Base-by-base conservation (phyloP, 768 basidiomycete species). In the Hypsizygus marmoreus region DNA sequence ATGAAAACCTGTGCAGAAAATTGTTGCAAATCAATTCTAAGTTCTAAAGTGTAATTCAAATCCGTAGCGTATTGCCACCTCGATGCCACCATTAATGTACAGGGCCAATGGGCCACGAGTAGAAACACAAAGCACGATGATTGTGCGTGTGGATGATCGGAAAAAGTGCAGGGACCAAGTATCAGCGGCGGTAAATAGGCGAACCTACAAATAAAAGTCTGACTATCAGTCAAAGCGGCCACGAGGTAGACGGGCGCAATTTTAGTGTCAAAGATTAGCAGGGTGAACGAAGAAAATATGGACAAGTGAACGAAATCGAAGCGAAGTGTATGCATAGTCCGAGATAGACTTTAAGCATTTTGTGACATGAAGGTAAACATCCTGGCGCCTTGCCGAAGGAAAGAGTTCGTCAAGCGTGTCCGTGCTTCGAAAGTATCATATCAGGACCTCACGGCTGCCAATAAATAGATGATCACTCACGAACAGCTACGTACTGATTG, bases 401-500 rank as follows among this genome's bases (percentile, higher is more conserved):
- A 79, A 43, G 72, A 69, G 57, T 75, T 74, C 4, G 78, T 79
- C 45, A 81, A 58, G 26, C 74, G 69, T 31, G 79, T 80, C 34
- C 59, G 66, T 25, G 75, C 77, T 80, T 44, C 34, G 32, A 33
- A 13, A 22, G 31, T 36, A 47, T 47, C 50, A 54, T n/a, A 43
- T 37, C 20, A 55, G 45, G 49, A 54, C 48, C 22, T 10, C 37
- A 23, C n/a, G 28, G 47, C 24, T 45, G 46, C 39, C 50, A 29
- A 14, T 47, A 43, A 59, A 56, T 50, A 40, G 41, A 36, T 24
- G 28, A 44, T 51, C 32, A 67, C 89, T 68, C 66, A 94, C 93
- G 79, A 49, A 84, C 86, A 40, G 89, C 91, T 50, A 79, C 73
- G 66, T 95, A 97, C 57, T 83, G 76, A 47, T 75, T 69, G 58